Percentiles rank a stretch among this genome's conserved stretches.
phyloP scores from a whole-genome alignment of 1,284 basidiomycete species.

The Pascua guehoae region DNA sequence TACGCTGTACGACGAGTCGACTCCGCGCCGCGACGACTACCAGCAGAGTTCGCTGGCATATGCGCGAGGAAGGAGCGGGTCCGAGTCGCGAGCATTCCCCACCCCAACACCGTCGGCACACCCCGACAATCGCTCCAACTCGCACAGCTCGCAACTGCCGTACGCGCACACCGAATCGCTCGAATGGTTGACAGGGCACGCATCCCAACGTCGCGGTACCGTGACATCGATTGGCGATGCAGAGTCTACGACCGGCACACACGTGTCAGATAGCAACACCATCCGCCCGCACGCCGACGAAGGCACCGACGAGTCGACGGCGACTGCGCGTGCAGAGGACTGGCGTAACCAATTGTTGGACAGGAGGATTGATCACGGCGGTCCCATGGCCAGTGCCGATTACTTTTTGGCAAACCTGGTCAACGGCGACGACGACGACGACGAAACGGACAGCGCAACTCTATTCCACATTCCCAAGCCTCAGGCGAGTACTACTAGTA shows the following conservation, averaged over 20 bases:
- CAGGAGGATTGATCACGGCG: conserved; percentile 21
- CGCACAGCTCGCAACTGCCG: too few relatives aligned
- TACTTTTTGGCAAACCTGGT: neutral
- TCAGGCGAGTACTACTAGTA: too few relatives aligned
- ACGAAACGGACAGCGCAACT: conserved; percentile 29
- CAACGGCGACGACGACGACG: conserved; percentile 20
- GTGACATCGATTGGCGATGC: conserved; percentile 1
- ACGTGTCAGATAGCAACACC: conserved; percentile 33
- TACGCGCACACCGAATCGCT: too few relatives aligned
- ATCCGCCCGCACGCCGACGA: conserved; percentile 11
- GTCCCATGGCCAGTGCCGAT: neutral
- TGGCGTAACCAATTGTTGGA: conserved; percentile 26
- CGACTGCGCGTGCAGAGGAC: conserved; percentile 36
- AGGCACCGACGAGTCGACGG: conserved; percentile 28
- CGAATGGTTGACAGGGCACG: too few relatives aligned
- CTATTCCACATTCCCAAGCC: conserved; percentile 17
- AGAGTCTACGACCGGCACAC: conserved; percentile 4
- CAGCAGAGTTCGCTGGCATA: too few relatives aligned
- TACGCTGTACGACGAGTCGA: conserved; percentile 26
- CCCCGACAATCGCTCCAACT: too few relatives aligned
- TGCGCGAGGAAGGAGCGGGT: conserved; percentile 19
- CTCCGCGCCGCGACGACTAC: neutral
- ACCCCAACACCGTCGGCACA: too few relatives aligned
- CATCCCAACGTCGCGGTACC: too few relatives aligned
- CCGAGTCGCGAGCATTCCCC: conserved; percentile 13